Evolutionary conservation across 2,329 filamentous ascomycete genomes (phyloP).

Genomic region (Botrytis medusae): DNA sequence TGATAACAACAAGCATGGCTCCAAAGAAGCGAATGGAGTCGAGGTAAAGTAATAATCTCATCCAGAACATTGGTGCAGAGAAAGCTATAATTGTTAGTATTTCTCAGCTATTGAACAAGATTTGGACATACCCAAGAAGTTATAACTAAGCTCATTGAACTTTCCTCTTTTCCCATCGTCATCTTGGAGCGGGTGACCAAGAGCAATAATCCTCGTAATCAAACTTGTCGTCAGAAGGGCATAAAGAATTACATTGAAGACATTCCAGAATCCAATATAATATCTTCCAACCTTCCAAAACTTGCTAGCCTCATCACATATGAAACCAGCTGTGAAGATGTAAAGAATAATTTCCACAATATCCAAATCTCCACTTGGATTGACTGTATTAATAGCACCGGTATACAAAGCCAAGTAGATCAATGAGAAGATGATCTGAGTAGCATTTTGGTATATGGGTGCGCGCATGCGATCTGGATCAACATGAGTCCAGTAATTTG

Average conservation of each 20-base stretch:
- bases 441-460: slow-evolving; percentile 86
- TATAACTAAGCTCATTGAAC: slow-evolving; percentile 84
- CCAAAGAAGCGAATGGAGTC: slow-evolving; percentile 96
- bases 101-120: background rate
- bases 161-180: slow-evolving; percentile 51
- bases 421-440: slow-evolving; percentile 81
- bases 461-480: slow-evolving; percentile 94
- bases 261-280: slow-evolving; percentile 96
- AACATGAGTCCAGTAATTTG: slow-evolving; percentile 75
- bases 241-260: slow-evolving; percentile 87
- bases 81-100: slow-evolving; percentile 57
- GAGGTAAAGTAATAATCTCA: slow-evolving; percentile 84
- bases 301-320: slow-evolving; percentile 84
- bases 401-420: slow-evolving; percentile 86
- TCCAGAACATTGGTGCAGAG: slow-evolving; percentile 95
- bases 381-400: slow-evolving; percentile 89
- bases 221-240: slow-evolving; percentile 75
- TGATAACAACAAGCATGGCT: slow-evolving; percentile 94
- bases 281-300: slow-evolving; percentile 91
- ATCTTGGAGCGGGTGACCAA: slow-evolving; percentile 56
- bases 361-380: slow-evolving; percentile 79
- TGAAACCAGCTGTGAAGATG: slow-evolving; percentile 85
- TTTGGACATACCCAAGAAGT: slow-evolving; percentile 60
- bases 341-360: slow-evolving; percentile 82
- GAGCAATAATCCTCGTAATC: slow-evolving; percentile 73